Evolutionary conservation across 257 asterid genomes (phyloP), one percentile per base, ranked within the genome.

Genomic region (Phtheirospermum japonicum): DNA sequence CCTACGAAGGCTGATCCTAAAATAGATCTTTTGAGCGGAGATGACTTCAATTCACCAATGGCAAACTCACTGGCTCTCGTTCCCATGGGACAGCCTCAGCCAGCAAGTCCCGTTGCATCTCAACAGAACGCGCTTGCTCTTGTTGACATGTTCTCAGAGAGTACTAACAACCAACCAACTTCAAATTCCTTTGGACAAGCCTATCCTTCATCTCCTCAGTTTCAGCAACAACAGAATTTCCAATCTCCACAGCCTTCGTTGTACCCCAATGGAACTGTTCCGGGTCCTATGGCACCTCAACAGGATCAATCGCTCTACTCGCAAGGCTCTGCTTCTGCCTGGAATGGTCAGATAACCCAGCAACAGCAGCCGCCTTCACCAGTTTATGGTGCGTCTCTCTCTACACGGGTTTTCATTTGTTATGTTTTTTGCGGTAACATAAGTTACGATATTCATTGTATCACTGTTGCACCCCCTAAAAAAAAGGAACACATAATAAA

Each of bases 21-120:
- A 68, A 82, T 85, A 54, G 99, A 93, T 81, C 97, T 93, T 77
- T 80, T 93, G 75, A 93, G 97, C 61, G 99, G 99, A 74, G 99
- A 93, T 56, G 90, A 87, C 78, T 88, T 89, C 77, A 77, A 77
- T 75, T 81, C 90, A 20, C 83, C 85, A 14, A 63, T 77, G 31
- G 67, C 85, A 62, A 67, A 66, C 48, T 69, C 85, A 4, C 59
- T 86, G 80, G 97, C 97, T 49, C 80, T 89, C 68, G 99, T 89
- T 66, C 95, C 99, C 13, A 84, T 88, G 26, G 86, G 88, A 66
- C 88, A 77, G 72, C 85, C 91, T 62, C 95, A 85, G 77, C 87
- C 90, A 34, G 76, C 74, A 14, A 82, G 85, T 70, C 88, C 89
- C 9, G 78, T 72, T 46, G 70, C 82, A 36, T 80, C 94, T 72